Evolutionary conservation across 2,329 filamentous ascomycete genomes (phyloP), one percentile per base, ranked within the genome.

Genomic region (Scorias spongiosa): DNA sequence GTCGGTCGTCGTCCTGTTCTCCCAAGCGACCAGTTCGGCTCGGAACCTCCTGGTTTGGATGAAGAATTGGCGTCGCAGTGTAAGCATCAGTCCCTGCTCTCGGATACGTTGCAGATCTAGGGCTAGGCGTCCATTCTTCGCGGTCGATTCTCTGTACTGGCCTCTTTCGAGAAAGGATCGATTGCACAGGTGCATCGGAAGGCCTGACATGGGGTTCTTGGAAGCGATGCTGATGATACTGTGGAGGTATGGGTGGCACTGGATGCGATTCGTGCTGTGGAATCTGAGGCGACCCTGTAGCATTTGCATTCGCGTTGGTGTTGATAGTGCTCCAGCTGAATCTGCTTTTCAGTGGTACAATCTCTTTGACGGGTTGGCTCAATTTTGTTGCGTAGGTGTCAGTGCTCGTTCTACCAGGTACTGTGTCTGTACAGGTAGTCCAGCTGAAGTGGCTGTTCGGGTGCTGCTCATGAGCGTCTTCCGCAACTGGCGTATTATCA

Each of bases 341-440:
- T 44, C 60, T 62, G 47, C 62, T 63, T 15, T 18, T 38, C 39
- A 51, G 51, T 38, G 45, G 55, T 46, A 40, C 55, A 45, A 39
- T 48, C 40, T 51, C 50, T 34, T 48, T 49, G 32, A 49, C 50
- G 18, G 54, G 54, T 49, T n/a, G 40, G 36, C 29, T 43, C 34
- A 26, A 41, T 26, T 15, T 29, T 42, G 34, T 57, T 10, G 57
- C 57, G 57, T 96, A 96, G 0, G 87, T 89, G 53, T 93, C 86
- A 42, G 74, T 69, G 11, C 82, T 89, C 11, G 74, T 42, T 26
- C 51, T 45, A 14, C 44, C 42, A 8, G 54, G 50, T 30, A 48
- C 41, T 30, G 48, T 42, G 11, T 55, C 55, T n/a, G 50, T 44
- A 42, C 49, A 51, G 2, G 57, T 60, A 10, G 56, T 59, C 58